A percentile compares a stretch with the other conserved stretches of the same genome.
phyloP scores from a whole-genome alignment of 2,329 filamentous ascomycete species.

The Teratosphaeria nubilosa region DNA sequence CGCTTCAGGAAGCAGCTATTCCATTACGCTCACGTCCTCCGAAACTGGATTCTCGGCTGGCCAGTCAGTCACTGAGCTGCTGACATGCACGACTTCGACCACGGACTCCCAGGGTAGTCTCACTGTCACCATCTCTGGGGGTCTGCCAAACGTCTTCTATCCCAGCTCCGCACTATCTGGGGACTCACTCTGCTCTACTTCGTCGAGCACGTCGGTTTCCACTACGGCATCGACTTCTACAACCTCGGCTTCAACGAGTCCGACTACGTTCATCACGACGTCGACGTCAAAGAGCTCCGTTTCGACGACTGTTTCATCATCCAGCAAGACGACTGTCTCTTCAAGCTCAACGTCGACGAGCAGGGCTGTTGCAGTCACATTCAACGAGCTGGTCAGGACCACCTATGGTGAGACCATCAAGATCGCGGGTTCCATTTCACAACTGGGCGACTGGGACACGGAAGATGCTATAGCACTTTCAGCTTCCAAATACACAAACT shows the following conservation, averaged over 20 bases:
- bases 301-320: not conserved
- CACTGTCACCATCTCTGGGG: constrained; percentile 28
- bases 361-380: constrained; percentile 47
- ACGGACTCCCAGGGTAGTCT: constrained; percentile 36
- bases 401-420: constrained; percentile 54
- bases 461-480: constrained; percentile 46
- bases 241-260: not conserved
- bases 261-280: not conserved
- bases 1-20: constrained; percentile 11
- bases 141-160: not conserved
- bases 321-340: not conserved
- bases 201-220: not conserved
- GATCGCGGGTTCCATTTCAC: constrained; percentile 48
- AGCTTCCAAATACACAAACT: constrained; percentile 47
- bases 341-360: not conserved
- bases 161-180: not conserved
- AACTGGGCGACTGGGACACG: constrained; percentile 52
- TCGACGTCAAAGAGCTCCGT: not conserved
- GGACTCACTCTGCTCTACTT: not conserved
- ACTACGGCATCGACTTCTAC: not conserved
- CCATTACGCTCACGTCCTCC: constrained; percentile 19
- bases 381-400: constrained; percentile 50
- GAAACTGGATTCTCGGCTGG: constrained; percentile 16
- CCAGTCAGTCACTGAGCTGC: constrained; percentile 27
- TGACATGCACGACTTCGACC: constrained; percentile 35